Conservation (phyloP, 352 stramenopile genomes). For the Globisporangium paddicum region DNA sequence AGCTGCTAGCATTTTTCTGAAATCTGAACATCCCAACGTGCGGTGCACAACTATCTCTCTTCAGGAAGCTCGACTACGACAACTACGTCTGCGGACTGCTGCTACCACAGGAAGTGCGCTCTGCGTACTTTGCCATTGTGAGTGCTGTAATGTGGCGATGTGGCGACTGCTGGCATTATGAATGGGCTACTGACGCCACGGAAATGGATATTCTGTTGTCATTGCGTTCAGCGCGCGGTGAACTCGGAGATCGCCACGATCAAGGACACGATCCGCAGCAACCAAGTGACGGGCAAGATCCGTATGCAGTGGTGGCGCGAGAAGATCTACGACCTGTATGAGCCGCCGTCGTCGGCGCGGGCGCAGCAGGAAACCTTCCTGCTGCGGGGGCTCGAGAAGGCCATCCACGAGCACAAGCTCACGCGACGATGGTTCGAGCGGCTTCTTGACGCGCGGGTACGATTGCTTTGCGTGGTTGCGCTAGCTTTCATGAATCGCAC, state of each 20-base stretch:
- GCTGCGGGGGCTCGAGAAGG: slow-evolving; percentile 53
- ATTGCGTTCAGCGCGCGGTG: slow-evolving; percentile 56
- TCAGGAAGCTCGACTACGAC: slow-evolving; percentile 84
- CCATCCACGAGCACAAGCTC: slow-evolving; percentile 68
- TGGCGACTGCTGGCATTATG: neutral
- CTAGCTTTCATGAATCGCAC: neutral
- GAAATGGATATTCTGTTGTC: no score
- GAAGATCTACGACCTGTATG: slow-evolving; percentile 70
- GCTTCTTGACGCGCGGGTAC: slow-evolving; percentile 79
- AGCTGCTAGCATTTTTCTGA: neutral
- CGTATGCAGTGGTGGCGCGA: slow-evolving; percentile 93
- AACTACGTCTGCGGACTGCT: slow-evolving; percentile 75
- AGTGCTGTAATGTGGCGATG: neutral
- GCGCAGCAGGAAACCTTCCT: slow-evolving; percentile 54
- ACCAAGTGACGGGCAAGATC: slow-evolving; percentile 84
- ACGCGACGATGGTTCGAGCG: slow-evolving; percentile 91
- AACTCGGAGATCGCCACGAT: slow-evolving; percentile 90
- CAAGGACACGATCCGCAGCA: slow-evolving; percentile 85
- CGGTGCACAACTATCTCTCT: neutral
- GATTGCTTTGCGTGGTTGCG: neutral
- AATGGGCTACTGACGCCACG: neutral
- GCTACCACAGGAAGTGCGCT: slow-evolving; percentile 53
- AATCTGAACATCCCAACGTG: neutral
- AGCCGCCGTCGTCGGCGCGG: slow-evolving; percentile 6
- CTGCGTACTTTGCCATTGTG: slow-evolving; percentile 82